These are phyloP conservation scores for Acorus calamus DNA, from an alignment of 106 monocot species.

Conservation along the genomic window DNA sequence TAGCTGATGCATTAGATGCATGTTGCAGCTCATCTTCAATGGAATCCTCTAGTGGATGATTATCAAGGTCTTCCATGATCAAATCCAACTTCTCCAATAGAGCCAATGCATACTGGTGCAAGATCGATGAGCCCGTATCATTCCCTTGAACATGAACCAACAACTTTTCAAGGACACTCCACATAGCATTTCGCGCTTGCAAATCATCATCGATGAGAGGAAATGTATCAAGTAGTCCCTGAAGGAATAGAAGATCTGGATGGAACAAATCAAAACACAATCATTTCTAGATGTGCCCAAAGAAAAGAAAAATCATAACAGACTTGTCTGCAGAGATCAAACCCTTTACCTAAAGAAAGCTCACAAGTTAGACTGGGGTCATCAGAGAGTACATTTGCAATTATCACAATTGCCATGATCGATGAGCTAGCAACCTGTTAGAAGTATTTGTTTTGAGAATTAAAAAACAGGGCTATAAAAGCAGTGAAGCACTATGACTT, in stretches of 20 bases:
- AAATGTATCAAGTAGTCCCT: conserved; percentile 61
- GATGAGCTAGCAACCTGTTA: conserved; percentile 39
- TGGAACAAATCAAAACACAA: not conserved
- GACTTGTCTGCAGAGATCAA: not conserved
- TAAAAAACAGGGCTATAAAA: too few species aligned
- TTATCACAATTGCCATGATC: conserved; percentile 40
- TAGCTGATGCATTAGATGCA: conserved; percentile 1
- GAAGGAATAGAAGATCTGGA: conserved; percentile 50
- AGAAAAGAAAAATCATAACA: not conserved
- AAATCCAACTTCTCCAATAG: conserved; percentile 35
- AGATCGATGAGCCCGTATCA: conserved; percentile 1
- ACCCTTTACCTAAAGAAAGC: conserved; percentile 47
- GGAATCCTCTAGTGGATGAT: conserved; percentile 16
- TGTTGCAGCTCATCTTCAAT: conserved; percentile 1
- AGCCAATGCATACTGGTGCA: conserved; percentile 27
- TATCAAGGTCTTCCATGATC: conserved; percentile 53
- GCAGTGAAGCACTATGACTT: too few species aligned
- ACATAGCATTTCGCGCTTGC: conserved; percentile 55
- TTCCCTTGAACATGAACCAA: conserved; percentile 33
- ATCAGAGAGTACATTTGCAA: conserved; percentile 83
- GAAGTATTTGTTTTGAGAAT: not conserved
- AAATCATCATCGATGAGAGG: conserved; percentile 57
- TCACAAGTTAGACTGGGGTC: conserved; percentile 25
- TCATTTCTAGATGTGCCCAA: not conserved
- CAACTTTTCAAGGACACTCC: conserved; percentile 53